A percentile compares a stretch with the other conserved stretches of the same genome.
phyloP scores from a whole-genome alignment of 73 alveolate species.

The Tetrahymena elliotti region DNA sequence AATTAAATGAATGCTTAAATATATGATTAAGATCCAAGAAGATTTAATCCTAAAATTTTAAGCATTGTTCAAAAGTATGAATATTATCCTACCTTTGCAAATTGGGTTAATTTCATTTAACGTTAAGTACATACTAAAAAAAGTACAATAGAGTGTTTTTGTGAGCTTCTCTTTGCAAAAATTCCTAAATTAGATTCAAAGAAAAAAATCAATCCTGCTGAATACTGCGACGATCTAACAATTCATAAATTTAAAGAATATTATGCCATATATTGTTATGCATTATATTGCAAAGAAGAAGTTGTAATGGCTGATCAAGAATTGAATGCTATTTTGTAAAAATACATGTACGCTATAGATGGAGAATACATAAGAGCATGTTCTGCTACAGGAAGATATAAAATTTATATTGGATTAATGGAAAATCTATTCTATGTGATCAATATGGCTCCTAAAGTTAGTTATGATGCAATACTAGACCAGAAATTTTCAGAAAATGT shows the following conservation, averaged over 20 bases:
- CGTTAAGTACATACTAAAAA: background rate
- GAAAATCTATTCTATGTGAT: background rate
- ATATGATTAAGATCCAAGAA: background rate
- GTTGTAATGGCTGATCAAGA: background rate
- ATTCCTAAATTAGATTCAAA: background rate
- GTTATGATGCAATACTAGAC: background rate
- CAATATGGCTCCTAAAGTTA: background rate
- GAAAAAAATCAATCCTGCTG: background rate
- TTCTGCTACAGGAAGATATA: background rate
- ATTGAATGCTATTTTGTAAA: background rate
- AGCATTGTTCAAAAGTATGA: background rate
- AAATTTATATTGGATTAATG: background rate
- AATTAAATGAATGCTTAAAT: background rate
- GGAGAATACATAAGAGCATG: background rate
- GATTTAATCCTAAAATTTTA: background rate
- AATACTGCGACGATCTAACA: background rate
- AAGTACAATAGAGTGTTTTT: background rate
- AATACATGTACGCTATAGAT: background rate
- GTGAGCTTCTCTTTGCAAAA: background rate
- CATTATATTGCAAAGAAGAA: background rate
- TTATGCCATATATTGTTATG: background rate
- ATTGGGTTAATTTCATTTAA: background rate
- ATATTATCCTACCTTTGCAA: background rate
- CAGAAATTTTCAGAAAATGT: background rate
- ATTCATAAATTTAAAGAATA: background rate